Evolutionary conservation across 129 eudicot species (phyloP), one percentile per base, ranked within the genome.

Genomic region (Tanacetum coccineum): DNA sequence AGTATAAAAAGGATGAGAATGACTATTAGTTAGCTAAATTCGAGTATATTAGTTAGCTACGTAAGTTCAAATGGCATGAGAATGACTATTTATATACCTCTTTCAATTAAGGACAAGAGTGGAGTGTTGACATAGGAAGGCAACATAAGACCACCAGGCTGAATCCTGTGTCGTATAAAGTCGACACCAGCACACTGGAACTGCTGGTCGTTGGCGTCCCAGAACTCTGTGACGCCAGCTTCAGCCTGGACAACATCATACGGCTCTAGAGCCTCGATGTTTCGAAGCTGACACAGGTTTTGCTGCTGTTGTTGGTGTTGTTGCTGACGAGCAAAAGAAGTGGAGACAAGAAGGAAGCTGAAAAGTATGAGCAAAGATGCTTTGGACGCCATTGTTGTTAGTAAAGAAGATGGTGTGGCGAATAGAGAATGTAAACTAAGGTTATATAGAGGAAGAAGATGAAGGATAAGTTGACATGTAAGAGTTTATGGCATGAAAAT

Each of bases 161-260:
- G 80, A 25, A 88, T 74, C 18, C 59, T 10, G 70, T 76, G 84
- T 50, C 92, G 78, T 14, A 78, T 17, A 40, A 81, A 69, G 13
- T 84, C 65, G 1, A 77, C 92, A 36, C 92, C 92, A 50, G 96
- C 87, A 28, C 96, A 88, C 54, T 65, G 76, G 80, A 88, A 83
- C 71, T 80, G 80, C 10, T 85, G 68, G 59, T 71, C 25, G 13
- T 59, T 51, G 11, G 66, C 40, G 61, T 87, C 82, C 89, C 89
- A 91, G 28, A 78, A 72, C 79, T 91, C 89, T 1, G 89, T 75
- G 0, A 56, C 63, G 3, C 95, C 97, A 7, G 87, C 95, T 73
- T 91, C 97, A 4, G 95, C 70, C 30, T 75, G 55, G 73, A 91
- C 0, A 0, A 70, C 62, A 11, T 55, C 17, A 17, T 51, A 28